phyloP scores from a whole-genome alignment of 352 stramenopile genomes.

The Pythium rhizo-oryzae region DNA sequence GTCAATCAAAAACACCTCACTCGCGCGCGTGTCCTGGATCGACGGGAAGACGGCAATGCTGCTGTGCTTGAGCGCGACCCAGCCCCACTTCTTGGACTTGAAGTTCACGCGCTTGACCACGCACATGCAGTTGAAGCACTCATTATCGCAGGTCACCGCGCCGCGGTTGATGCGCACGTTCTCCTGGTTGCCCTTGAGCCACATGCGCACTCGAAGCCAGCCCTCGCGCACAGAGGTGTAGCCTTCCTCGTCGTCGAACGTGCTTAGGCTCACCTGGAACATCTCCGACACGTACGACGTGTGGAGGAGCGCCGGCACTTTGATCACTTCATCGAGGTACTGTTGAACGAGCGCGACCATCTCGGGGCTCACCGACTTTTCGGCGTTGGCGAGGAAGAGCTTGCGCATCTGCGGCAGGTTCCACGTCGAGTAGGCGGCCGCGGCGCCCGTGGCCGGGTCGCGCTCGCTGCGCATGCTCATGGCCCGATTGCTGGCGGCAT shows the following conservation, averaged over 20 bases:
- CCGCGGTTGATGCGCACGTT: conserved; percentile 85
- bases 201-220: conserved; percentile 83
- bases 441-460: conserved; percentile 7
- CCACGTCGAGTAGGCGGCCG: conserved; percentile 23
- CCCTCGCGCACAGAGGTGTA: conserved; percentile 80
- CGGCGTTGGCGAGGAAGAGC: conserved; percentile 76
- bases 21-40: conserved; percentile 68
- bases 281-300: conserved; percentile 75
- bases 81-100: conserved; percentile 79
- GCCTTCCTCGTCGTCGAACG: conserved; percentile 84
- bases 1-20: conserved; percentile 81
- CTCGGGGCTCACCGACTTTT: conserved; percentile 71
- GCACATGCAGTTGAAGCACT: conserved; percentile 91
- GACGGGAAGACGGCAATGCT: conserved; percentile 82
- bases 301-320: conserved; percentile 60
- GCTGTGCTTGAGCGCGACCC: conserved; percentile 83
- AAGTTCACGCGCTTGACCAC: conserved; percentile 87
- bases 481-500: not conserved
- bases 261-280: conserved; percentile 85
- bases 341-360: conserved; percentile 83
- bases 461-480: conserved; percentile 9
- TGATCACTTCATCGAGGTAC: conserved; percentile 68
- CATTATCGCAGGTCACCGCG: conserved; percentile 79
- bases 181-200: conserved; percentile 85
- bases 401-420: conserved; percentile 79